phyloP scores from a whole-genome alignment of 2,329 filamentous ascomycete species.

The Pseudogymnoascus sp. region DNA sequence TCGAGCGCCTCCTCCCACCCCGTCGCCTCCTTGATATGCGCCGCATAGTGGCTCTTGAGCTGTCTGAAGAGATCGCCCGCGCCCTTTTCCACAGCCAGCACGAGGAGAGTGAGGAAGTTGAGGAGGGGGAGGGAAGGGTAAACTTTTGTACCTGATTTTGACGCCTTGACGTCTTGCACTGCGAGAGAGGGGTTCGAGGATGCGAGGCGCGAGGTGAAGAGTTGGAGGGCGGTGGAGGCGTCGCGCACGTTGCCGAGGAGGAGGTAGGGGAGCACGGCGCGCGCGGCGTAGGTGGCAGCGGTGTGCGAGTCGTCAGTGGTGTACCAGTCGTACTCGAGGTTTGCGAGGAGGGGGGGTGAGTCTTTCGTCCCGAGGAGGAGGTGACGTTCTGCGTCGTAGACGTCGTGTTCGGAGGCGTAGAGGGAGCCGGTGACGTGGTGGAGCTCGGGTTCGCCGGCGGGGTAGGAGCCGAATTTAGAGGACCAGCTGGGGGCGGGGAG shows the following conservation, averaged over 20 bases:
- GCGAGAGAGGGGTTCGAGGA: conserved; percentile 49
- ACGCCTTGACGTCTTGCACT: conserved; percentile 62
- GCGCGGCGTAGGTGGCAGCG: conserved; percentile 75
- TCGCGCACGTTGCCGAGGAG: conserved; percentile 83
- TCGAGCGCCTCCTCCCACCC: conserved; percentile 77
- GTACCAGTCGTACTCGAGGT: conserved; percentile 92
- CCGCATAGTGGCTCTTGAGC: conserved; percentile 71
- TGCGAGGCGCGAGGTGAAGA: conserved; percentile 62
- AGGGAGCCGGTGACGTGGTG: conserved; percentile 85
- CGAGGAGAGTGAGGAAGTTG: conserved; percentile 82
- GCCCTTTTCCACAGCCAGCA: conserved; percentile 76
- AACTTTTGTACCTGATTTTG: conserved; percentile 59
- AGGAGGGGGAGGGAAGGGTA: conserved; percentile 89
- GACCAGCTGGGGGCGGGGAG: conserved; percentile 63
- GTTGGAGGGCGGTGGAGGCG: conserved; percentile 71
- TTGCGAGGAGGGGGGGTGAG: conserved; percentile 69
- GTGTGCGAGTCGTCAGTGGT: conserved; percentile 78
- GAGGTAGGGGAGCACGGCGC: conserved; percentile 84
- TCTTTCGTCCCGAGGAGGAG: conserved; percentile 82
- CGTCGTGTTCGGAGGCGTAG: conserved; percentile 87
- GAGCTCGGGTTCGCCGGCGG: conserved; percentile 85
- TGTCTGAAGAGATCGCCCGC: conserved; percentile 71
- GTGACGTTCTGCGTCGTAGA: conserved; percentile 89
- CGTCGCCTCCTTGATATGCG: conserved; percentile 66
- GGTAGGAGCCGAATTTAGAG: conserved; percentile 73